Conservation (phyloP, 495 filamentous ascomycete genomes). For the Thozetella sp. region DNA sequence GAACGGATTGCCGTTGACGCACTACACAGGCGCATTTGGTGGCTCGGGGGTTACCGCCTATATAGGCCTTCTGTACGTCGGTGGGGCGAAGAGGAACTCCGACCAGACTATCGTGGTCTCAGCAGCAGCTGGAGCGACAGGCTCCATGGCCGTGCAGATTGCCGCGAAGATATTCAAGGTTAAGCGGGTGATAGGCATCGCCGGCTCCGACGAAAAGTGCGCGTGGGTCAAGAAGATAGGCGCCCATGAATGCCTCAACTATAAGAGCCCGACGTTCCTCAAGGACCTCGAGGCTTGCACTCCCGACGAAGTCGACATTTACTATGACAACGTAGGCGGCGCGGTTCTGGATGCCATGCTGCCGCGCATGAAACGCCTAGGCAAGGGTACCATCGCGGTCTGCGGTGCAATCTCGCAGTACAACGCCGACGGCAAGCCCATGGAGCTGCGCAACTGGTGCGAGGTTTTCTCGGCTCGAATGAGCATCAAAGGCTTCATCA, state of each 20-base stretch:
- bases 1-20: slow-evolving; percentile 35
- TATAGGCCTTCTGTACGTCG: slow-evolving; percentile 48
- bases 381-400: slow-evolving; percentile 49
- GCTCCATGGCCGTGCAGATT: slow-evolving; percentile 4
- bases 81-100: slow-evolving; percentile 37
- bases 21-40: slow-evolving; percentile 54
- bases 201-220: slow-evolving; percentile 57
- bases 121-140: slow-evolving; percentile 9
- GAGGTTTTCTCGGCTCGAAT: slow-evolving; percentile 41
- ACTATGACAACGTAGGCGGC: slow-evolving; percentile 62
- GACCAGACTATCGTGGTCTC: slow-evolving; percentile 17
- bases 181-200: slow-evolving; percentile 56
- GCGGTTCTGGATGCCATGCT: slow-evolving; percentile 60
- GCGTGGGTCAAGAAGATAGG: slow-evolving; percentile 55
- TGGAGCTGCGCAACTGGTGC: slow-evolving; percentile 49
- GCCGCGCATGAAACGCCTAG: slow-evolving; percentile 42
- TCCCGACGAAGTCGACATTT: slow-evolving; percentile 56
- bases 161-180: slow-evolving; percentile 57
- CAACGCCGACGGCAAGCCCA: slow-evolving; percentile 32
- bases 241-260: slow-evolving; percentile 59
- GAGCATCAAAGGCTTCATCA: slow-evolving; percentile 45
- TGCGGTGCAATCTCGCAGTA: slow-evolving; percentile 55
- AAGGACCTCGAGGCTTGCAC: slow-evolving; percentile 48
- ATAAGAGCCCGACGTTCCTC: slow-evolving; percentile 50
- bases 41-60: slow-evolving; percentile 53